These are phyloP conservation scores for Hordeum pubiflorum DNA, from an alignment of 202 grass and related monocot species.

Conservation along the genomic window DNA sequence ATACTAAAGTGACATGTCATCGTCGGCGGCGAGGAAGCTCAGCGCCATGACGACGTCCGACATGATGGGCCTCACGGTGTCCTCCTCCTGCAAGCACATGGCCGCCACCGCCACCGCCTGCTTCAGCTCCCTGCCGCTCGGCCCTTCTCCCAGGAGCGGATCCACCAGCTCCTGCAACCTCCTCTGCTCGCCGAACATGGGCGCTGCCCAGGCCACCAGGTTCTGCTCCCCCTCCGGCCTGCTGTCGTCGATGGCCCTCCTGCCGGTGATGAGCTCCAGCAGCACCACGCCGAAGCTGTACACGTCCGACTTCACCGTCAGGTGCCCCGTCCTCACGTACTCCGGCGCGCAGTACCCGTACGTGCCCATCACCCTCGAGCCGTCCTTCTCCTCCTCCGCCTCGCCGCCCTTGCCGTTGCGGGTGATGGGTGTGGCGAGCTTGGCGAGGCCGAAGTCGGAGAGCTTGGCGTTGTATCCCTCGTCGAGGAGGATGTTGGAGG, in stretches of 20 bases:
- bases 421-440: neutral
- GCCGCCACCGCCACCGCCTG: conserved; percentile 39
- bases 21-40: conserved; percentile 21
- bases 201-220: conserved; percentile 35
- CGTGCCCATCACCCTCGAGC: conserved; percentile 40
- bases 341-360: conserved; percentile 54
- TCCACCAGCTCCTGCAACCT: conserved; percentile 35
- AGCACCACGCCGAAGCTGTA: conserved; percentile 54
- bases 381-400: neutral
- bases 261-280: conserved; percentile 50
- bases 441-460: conserved; percentile 56
- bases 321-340: conserved; percentile 33
- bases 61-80: conserved; percentile 29
- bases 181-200: conserved; percentile 16
- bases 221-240: conserved; percentile 30
- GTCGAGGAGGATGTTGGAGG: conserved; percentile 61
- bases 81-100: conserved; percentile 47
- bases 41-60: conserved; percentile 39
- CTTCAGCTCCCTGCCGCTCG: conserved; percentile 7
- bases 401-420: neutral
- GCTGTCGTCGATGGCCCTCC: conserved; percentile 22
- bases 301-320: conserved; percentile 39
- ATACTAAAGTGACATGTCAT: neutral
- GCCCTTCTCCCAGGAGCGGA: conserved; percentile 22
- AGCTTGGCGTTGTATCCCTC: conserved; percentile 20